A percentile compares a stretch with the other conserved stretches of the same genome.
Evolutionary conservation across 345 rosid genomes (phyloP).

Genomic region (Capsella bursapastoris): DNA sequence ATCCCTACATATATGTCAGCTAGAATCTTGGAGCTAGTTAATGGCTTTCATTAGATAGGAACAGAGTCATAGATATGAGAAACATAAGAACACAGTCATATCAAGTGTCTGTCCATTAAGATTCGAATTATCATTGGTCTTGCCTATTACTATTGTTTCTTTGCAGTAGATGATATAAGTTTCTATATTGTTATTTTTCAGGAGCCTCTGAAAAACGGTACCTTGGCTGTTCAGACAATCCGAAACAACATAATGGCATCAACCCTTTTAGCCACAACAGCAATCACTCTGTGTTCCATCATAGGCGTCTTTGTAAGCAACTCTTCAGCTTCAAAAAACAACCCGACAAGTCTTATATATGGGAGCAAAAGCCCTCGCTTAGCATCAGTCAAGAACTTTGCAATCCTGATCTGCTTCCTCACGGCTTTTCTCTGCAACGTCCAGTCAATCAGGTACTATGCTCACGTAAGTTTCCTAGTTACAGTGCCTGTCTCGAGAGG

Average conservation of each 20-base stretch:
- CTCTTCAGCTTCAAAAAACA: conserved; percentile 53
- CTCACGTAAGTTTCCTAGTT: conserved; percentile 80
- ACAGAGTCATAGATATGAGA: not conserved
- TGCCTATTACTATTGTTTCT: not conserved
- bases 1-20: not conserved
- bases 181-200: conserved; percentile 30
- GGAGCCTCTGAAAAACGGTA: conserved; percentile 95
- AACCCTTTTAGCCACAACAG: conserved; percentile 87
- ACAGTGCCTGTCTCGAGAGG: conserved; percentile 69
- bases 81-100: not conserved
- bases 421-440: conserved; percentile 91
- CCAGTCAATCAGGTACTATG: conserved; percentile 90
- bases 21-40: conserved; percentile 9
- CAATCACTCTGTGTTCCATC: conserved; percentile 88
- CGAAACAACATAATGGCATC: conserved; percentile 99
- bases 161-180: not conserved
- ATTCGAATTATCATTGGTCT: not conserved
- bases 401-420: conserved; percentile 83
- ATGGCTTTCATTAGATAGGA: not conserved
- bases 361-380: conserved; percentile 64
- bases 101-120: too few species aligned
- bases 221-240: conserved; percentile 81
- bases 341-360: conserved; percentile 53
- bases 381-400: conserved; percentile 79
- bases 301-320: conserved; percentile 85